Base-by-base conservation (phyloP, 1,139 yeast species). In the Taphrina deformans region DNA sequence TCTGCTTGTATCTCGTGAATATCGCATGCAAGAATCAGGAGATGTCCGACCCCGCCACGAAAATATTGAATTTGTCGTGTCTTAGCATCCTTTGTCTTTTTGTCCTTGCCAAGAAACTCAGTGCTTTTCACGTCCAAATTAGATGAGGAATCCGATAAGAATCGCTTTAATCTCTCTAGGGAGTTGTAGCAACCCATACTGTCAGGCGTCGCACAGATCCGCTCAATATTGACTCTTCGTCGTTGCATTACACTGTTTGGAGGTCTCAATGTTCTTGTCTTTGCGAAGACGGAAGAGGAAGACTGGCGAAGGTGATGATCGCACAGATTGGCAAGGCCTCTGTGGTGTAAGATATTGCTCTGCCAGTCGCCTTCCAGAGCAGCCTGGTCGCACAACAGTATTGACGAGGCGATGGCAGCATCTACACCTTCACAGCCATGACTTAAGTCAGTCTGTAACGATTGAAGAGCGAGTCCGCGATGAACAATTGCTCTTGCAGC, bases 351-450 rank as follows among this genome's bases (percentile, higher is more conserved):
- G 10, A 52, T 59, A 29, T 33, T 59, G 27, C 55, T 53, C 27
- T 40, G 63, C 63, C 63, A 59, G 51, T 59, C 63, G 18, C 63
- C 63, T 18, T 59, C 63, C 18, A 38, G 12, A 5, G 63, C 63
- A 38, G 63, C 63, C 29, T 59, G 63, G 27, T 59, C 63, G 12
- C 55, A 50, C 12, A 59, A 23, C 3, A 59, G 40, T 12, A 59
- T 59, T 4, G 63, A 51, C 6, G 63, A 24, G 4, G 56, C 63
- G 12, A 59, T 50, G n/a, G 56, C 63, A 33, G 56, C 56, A 45
- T 59, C 56, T 3, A 52, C 40, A 6, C 38, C 50, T 16, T 24
- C 50, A 7, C 23, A 9, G 12, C 40, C 56, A 23, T 27, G 31
- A n/a, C 38, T 40, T 40, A 59, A 7, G 21, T 59, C 63, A 31